These are phyloP conservation scores for Pelargonium nanum DNA, from an alignment of 345 rosid genomes.

Conservation along the genomic window DNA sequence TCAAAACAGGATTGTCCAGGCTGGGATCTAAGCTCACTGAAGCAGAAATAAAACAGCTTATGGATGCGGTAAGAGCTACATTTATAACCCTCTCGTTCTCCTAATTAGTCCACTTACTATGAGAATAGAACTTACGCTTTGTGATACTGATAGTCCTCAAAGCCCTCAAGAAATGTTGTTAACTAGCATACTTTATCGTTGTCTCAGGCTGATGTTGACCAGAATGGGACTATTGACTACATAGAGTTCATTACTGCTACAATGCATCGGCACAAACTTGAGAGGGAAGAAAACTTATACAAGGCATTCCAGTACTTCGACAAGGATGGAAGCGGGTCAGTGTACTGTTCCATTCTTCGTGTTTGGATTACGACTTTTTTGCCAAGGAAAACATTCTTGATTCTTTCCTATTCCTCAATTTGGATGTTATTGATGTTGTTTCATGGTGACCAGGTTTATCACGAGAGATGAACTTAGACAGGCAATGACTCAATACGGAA, in stretches of 20 bases:
- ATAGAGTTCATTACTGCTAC: constrained; percentile 77
- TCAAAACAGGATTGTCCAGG: constrained; percentile 50
- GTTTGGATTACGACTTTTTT: too few species aligned
- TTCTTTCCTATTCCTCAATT: too few species aligned
- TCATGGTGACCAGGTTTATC: too few species aligned
- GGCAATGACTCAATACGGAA: constrained; percentile 56
- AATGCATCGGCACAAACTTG: constrained; percentile 73
- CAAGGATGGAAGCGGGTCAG: constrained; percentile 72
- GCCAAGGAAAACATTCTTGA: too few species aligned
- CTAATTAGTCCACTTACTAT: not conserved
- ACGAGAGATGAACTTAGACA: constrained; percentile 80
- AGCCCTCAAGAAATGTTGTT: not conserved
- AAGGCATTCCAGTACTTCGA: constrained; percentile 77
- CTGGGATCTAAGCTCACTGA: constrained; percentile 78
- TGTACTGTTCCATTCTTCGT: too few species aligned
- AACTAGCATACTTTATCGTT: not conserved
- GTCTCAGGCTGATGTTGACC: constrained; percentile 81
- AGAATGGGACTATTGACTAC: constrained; percentile 76
- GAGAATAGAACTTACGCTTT: not conserved
- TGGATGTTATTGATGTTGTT: too few species aligned
- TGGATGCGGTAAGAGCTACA: constrained; percentile 77
- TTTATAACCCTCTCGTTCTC: not conserved
- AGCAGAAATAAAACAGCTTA: constrained; percentile 65
- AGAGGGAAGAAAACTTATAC: constrained; percentile 63
- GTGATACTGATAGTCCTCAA: not conserved